phyloP scores from a whole-genome alignment of 2,329 filamentous ascomycete genomes.

The Dactylonectria macrodidyma region DNA sequence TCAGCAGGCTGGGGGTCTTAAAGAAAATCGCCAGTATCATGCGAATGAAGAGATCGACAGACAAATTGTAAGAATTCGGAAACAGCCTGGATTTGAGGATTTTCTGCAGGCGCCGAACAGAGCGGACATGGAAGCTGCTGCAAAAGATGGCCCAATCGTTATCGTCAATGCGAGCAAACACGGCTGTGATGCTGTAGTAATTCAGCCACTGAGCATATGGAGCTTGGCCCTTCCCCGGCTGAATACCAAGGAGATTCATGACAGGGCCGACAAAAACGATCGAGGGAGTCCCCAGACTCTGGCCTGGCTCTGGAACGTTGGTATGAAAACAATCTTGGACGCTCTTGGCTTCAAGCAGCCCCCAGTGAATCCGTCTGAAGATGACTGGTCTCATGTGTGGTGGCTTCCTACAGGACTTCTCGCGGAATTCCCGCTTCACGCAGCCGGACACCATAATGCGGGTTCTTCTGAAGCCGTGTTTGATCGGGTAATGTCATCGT shows the following conservation, averaged over 20 bases:
- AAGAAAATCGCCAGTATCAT: background rate
- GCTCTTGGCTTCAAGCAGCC: slow-evolving; percentile 42
- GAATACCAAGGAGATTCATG: background rate
- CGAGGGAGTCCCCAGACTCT: slow-evolving; percentile 27
- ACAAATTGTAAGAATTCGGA: background rate
- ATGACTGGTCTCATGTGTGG: slow-evolving; percentile 23
- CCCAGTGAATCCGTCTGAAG: background rate
- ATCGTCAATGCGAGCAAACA: background rate
- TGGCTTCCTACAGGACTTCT: slow-evolving; percentile 53
- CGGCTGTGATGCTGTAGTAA: background rate
- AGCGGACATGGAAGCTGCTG: background rate
- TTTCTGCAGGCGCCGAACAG: background rate
- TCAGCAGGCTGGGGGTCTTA: background rate
- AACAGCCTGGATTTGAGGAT: background rate
- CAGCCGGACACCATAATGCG: slow-evolving; percentile 50
- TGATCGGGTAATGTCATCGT: slow-evolving; percentile 56
- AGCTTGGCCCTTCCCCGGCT: background rate
- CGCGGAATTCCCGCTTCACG: slow-evolving; percentile 50
- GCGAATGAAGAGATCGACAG: background rate
- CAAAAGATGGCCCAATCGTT: background rate
- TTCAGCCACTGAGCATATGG: background rate
- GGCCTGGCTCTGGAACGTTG: slow-evolving; percentile 51
- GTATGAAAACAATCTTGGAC: slow-evolving; percentile 46
- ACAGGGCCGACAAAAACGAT: background rate
- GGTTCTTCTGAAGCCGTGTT: slow-evolving; percentile 46